These are phyloP conservation scores for Ophiocytium majus DNA, from an alignment of 352 stramenopile species.

Conservation along the genomic window DNA sequence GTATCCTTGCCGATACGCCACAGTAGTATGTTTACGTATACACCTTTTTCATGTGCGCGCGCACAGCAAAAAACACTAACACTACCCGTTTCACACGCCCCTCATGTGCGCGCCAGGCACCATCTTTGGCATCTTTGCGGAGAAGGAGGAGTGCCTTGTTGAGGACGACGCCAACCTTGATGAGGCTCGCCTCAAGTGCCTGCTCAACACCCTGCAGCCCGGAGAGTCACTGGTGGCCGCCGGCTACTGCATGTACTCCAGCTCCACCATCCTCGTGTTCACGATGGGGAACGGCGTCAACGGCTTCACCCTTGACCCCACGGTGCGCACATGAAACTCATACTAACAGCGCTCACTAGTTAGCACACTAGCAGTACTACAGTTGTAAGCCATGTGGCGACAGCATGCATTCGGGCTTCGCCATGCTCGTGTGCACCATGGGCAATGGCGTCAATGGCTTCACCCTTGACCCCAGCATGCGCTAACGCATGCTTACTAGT, in stretches of 20 bases:
- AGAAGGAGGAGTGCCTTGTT: slow-evolving; percentile 61
- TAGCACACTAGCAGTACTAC: no score
- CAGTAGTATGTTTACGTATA: no score
- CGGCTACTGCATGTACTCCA: slow-evolving; percentile 97
- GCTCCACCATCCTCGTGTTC: slow-evolving; percentile 92
- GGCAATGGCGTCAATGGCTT: neutral
- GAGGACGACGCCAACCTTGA: slow-evolving; percentile 68
- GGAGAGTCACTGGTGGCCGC: slow-evolving; percentile 51
- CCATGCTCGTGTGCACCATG: no score
- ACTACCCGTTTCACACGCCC: no score
- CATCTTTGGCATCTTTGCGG: slow-evolving; percentile 92
- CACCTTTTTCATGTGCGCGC: no score
- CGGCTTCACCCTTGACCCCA: slow-evolving; percentile 94
- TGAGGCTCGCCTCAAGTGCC: slow-evolving; percentile 59
- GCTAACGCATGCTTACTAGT: neutral
- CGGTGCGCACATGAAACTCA: no score
- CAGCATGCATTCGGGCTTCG: no score
- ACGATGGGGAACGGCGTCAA: slow-evolving; percentile 89
- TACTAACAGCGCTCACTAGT: no score
- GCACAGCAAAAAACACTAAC: no score
- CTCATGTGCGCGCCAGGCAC: slow-evolving; percentile 72
- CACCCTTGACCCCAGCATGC: neutral
- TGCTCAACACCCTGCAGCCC: slow-evolving; percentile 60
- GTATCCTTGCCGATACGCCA: no score
- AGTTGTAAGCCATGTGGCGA: no score